A percentile compares a stretch with the other conserved stretches of the same genome.
phyloP scores from a whole-genome alignment of 2,329 filamentous ascomycete genomes.

The Penicillium sp. region DNA sequence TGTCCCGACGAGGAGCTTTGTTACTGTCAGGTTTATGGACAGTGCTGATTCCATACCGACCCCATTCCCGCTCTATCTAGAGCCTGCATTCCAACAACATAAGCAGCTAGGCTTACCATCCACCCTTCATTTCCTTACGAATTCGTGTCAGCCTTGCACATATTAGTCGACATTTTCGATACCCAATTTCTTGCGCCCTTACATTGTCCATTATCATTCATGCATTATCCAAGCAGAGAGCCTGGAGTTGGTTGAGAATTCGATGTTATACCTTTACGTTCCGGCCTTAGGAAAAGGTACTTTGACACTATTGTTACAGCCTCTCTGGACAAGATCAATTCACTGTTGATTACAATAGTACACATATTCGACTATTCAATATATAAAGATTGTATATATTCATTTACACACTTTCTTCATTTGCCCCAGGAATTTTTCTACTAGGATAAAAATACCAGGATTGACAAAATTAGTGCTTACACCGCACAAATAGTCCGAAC shows the following conservation, averaged over 20 bases:
- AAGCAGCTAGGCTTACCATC: background rate
- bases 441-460: background rate
- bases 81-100: background rate
- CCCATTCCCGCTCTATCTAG: background rate
- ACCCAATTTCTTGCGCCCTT: background rate
- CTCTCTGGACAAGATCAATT: background rate
- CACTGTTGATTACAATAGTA: background rate
- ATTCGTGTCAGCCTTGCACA: background rate
- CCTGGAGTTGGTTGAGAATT: background rate
- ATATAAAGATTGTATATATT: background rate
- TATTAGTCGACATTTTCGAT: slow-evolving; percentile 8
- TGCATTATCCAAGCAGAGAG: background rate
- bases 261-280: background rate
- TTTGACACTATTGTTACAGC: background rate
- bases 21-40: slow-evolving; percentile 39
- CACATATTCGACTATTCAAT: background rate
- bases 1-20: slow-evolving; percentile 37
- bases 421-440: background rate
- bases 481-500: slow-evolving; percentile 3
- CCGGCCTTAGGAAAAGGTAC: background rate
- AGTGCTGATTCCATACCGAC: slow-evolving; percentile 23
- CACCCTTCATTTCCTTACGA: background rate
- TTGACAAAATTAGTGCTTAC: background rate
- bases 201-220: background rate
- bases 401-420: background rate